A percentile compares a stretch with the other conserved stretches of the same genome.
phyloP scores from a whole-genome alignment of 2,329 filamentous ascomycete genomes.

The Beauveria pseudobassiana region DNA sequence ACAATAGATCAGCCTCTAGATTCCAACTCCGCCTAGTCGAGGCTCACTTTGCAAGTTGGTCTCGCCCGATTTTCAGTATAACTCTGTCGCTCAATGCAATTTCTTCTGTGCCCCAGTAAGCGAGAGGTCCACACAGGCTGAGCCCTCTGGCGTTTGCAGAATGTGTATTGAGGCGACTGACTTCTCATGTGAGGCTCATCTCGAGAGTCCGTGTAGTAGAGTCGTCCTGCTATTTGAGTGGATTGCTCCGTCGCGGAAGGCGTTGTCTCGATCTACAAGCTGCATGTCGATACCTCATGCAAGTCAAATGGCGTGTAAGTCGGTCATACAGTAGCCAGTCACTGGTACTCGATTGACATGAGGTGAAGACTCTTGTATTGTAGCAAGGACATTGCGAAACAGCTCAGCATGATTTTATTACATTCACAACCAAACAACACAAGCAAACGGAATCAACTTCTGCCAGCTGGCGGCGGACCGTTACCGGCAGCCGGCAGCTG shows the following conservation, averaged over 20 bases:
- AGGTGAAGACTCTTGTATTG: not conserved
- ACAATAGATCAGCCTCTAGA: not conserved
- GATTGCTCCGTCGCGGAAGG: no score
- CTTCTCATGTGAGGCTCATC: not conserved
- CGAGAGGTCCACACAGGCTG: constrained; percentile 6
- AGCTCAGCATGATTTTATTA: not conserved
- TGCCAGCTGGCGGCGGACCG: not conserved
- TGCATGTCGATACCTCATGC: not conserved
- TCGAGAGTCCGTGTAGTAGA: not conserved
- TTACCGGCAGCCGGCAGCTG: not conserved
- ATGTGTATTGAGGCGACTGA: not conserved
- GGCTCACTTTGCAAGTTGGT: constrained; percentile 22
- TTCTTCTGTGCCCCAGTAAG: constrained; percentile 11
- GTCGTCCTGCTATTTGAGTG: not conserved
- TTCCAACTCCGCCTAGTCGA: not conserved
- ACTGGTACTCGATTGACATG: not conserved
- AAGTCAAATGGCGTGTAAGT: not conserved
- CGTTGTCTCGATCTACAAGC: not conserved
- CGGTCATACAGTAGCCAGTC: not conserved
- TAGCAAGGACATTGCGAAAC: not conserved
- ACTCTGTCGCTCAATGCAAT: constrained; percentile 3
- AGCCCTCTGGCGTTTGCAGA: not conserved
- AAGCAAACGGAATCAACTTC: not conserved
- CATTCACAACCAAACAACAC: not conserved
- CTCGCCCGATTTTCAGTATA: constrained; percentile 12